Evolutionary conservation across 345 rosid species (phyloP).

Genomic region (Fremontodendron californicum): DNA sequence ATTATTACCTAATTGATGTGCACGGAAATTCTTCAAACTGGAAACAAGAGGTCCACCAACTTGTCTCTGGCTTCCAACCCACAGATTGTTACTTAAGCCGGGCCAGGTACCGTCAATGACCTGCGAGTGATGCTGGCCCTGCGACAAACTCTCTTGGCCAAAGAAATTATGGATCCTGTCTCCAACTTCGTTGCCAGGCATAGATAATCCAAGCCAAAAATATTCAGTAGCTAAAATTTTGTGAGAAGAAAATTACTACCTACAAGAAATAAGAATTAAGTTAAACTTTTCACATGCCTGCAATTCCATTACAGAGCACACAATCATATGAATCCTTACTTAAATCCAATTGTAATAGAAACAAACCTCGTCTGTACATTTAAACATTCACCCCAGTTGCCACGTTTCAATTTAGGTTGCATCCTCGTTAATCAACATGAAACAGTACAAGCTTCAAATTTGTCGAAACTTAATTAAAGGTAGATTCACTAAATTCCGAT

Average conservation of each 20-base stretch:
- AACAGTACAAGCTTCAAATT: background rate
- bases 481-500: background rate
- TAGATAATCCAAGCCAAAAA: conserved; percentile 46
- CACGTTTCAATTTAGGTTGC: background rate
- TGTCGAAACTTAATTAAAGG: background rate
- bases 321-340: background rate
- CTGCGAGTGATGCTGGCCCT: conserved; percentile 60
- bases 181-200: conserved; percentile 97
- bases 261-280: conserved; percentile 17
- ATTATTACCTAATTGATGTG: conserved; percentile 63
- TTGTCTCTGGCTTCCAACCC: conserved; percentile 63
- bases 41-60: conserved; percentile 45
- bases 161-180: conserved; percentile 88
- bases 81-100: conserved; percentile 42
- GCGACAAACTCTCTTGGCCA: conserved; percentile 66
- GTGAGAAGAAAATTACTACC: conserved; percentile 25
- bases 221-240: conserved; percentile 31
- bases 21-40: conserved; percentile 49
- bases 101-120: conserved; percentile 64
- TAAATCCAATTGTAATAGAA: background rate
- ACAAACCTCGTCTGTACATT: conserved; percentile 31
- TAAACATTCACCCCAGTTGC: conserved; percentile 27
- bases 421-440: background rate
- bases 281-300: conserved; percentile 10
- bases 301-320: conserved; percentile 9